Base-by-base conservation (phyloP, 768 basidiomycete species). In the Hericium rajendrae region DNA sequence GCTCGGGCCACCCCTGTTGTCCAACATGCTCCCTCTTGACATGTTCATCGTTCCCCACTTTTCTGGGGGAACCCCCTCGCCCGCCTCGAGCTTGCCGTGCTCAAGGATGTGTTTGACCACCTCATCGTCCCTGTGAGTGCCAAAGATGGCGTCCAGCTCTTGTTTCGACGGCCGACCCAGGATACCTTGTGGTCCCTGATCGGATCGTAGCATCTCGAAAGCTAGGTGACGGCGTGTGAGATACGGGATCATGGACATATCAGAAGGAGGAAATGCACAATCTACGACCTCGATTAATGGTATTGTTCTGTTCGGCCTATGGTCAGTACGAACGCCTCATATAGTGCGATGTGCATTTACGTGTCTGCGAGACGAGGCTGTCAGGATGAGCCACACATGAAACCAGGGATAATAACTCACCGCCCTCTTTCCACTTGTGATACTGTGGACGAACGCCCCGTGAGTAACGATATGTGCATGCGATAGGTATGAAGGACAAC, bases 371-470 rank as follows among this genome's bases (percentile, higher is more conserved):
- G 61, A 22, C 51, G 24, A 55, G 10, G 32, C 9, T 32, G 6
- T 32, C 32, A 32, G 9, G 18, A 38, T 64, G 48, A 68, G 63
- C 53, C 48, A 48, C 26, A 40, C 28, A 57, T 70, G 43, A 20
- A 49, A 59, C 51, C 52, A 64, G 58, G 63, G 53, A 58, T 18
- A 50, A 51, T 38, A 3, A 66, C 80, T 73, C 60, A 90, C 90
- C 88, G 78, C 87, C 89, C 10, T 72, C 78, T 70, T 82, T 86
- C 87, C 87, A 92, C 69, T 83, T 86, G 74, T 82, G 81, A 70
- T 72, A 88, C 89, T 90, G 61, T 50, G 56, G 26, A 49, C 40
- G 38, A 15, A 57, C 60, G 41, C 50, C 53, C 28, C 52, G 38
- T 54, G 24, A 60, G 56, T 28, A 59, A 24, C 32, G 0, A 32